Conservation (phyloP, 73 alveolate species). For the Symbiodinium pilosum region DNA sequence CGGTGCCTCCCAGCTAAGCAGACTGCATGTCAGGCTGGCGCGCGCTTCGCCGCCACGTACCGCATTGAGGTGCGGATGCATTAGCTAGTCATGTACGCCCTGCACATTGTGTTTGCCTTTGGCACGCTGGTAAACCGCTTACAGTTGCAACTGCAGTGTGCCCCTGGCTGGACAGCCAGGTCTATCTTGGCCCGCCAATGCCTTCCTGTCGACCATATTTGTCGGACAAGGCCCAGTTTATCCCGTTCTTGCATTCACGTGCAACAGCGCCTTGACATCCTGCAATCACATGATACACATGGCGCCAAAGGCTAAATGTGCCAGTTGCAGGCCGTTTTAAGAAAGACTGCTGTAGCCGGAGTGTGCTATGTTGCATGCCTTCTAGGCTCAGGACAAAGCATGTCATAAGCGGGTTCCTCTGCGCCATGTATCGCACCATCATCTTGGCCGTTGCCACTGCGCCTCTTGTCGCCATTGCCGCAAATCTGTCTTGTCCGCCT, state of each 20-base stretch:
- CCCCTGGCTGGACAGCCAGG: constrained; percentile 14
- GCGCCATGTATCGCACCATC: too few relatives aligned
- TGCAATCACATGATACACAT: too few relatives aligned
- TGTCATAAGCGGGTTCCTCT: neutral
- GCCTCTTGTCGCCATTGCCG: neutral
- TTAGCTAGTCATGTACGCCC: neutral
- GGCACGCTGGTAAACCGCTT: neutral
- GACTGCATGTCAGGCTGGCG: constrained; percentile 25
- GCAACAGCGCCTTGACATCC: too few relatives aligned
- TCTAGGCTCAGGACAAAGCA: neutral
- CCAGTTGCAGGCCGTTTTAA: too few relatives aligned
- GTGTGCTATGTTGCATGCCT: neutral
- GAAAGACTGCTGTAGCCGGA: too few relatives aligned
- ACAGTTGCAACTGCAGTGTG: neutral
- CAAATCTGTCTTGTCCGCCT: neutral
- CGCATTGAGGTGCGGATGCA: constrained; percentile 79
- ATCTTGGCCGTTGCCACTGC: neutral
- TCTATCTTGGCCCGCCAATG: constrained; percentile 84
- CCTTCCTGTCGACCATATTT: constrained; percentile 49
- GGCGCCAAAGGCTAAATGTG: too few relatives aligned
- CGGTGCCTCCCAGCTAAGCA: too few relatives aligned
- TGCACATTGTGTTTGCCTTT: neutral
- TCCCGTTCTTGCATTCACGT: too few relatives aligned
- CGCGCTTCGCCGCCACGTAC: constrained; percentile 78
- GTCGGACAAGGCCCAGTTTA: constrained; percentile 81